Base-by-base conservation (phyloP, 2,329 filamentous ascomycete species). In the Parastagonospora nodorum region DNA sequence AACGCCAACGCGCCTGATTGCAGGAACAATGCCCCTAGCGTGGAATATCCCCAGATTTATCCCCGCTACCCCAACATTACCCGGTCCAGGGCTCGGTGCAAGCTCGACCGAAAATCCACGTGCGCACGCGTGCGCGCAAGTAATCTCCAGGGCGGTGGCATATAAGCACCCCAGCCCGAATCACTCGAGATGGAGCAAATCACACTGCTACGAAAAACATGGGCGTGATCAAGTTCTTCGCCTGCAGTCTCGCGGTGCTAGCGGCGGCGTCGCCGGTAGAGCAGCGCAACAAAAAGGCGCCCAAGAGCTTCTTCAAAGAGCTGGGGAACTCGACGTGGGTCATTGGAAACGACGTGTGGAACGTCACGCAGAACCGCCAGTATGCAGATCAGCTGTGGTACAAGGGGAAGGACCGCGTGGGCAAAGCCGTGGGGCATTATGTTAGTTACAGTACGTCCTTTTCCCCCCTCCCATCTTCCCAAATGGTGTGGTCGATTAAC, bases 361-460 rank as follows among this genome's bases (percentile, higher is more conserved):
- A 77, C 52, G 64, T 76, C 29, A 77, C 75, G 0, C 72, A 75
- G 42, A 68, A 69, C 2, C 51, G 59, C 2, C 68, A 68, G 46
- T 76, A 74, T 51, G 76, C 71, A 10, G 71, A 67, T 8, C 74
- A 77, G 60, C 60, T 78, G 42, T 73, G 66, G 58, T 77, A 77
- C 51, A 74, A 75, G 45, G 72, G 66, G 1, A 64, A 69, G n/a
- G 76, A 78, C 45, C 68, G 75, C 4, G 75, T 78, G 1, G 74
- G 71, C 1, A 57, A 73, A 29, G 75, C 76, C 0, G 66, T 68
- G 3, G 75, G 76, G 3, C 75, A 78, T 53, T 78, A 78, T 51
- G 75, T 77, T 41, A 77, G 75, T 57, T 78, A 78, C 55, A 76
- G 75, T 77, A 63, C 32, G 68, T 65, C 19, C n/a, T n/a, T 24